Conservation (phyloP, 371 early-diverging fungal genomes). For the Chytridiales sp. region DNA sequence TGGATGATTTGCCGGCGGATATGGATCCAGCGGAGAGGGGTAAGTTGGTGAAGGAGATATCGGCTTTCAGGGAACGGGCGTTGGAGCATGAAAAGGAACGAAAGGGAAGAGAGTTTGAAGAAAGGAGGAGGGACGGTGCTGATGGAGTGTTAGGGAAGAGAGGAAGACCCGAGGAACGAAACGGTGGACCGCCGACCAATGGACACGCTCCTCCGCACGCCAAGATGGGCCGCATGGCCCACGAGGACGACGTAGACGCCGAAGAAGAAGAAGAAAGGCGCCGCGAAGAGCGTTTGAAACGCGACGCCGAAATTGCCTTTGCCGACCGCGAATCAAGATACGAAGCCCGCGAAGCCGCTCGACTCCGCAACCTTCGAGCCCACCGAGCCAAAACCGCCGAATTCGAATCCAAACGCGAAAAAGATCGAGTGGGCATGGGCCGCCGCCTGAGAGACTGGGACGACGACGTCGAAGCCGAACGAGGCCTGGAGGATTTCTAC, state of each 20-base stretch:
- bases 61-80: slow-evolving; percentile 65
- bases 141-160: slow-evolving; percentile 8
- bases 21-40: slow-evolving; percentile 54
- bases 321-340: slow-evolving; percentile 59
- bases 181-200: neutral
- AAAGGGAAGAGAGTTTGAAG: slow-evolving; percentile 47
- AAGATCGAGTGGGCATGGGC: slow-evolving; percentile 53
- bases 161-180: slow-evolving; percentile 1
- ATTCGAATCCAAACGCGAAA: slow-evolving; percentile 45
- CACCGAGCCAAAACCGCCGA: slow-evolving; percentile 54
- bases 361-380: slow-evolving; percentile 56
- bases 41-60: slow-evolving; percentile 60
- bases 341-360: slow-evolving; percentile 58
- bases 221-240: neutral
- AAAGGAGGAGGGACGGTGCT: slow-evolving; percentile 26
- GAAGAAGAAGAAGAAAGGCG: slow-evolving; percentile 68
- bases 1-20: slow-evolving; percentile 51
- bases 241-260: slow-evolving; percentile 44
- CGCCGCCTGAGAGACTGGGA: slow-evolving; percentile 66
- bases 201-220: neutral
- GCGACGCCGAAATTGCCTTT: neutral
- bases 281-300: slow-evolving; percentile 55
- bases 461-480: slow-evolving; percentile 67
- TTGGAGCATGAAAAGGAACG: slow-evolving; percentile 51
- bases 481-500: slow-evolving; percentile 68